phyloP scores from a whole-genome alignment of 1,284 basidiomycete genomes.

The Flammula alnicola region DNA sequence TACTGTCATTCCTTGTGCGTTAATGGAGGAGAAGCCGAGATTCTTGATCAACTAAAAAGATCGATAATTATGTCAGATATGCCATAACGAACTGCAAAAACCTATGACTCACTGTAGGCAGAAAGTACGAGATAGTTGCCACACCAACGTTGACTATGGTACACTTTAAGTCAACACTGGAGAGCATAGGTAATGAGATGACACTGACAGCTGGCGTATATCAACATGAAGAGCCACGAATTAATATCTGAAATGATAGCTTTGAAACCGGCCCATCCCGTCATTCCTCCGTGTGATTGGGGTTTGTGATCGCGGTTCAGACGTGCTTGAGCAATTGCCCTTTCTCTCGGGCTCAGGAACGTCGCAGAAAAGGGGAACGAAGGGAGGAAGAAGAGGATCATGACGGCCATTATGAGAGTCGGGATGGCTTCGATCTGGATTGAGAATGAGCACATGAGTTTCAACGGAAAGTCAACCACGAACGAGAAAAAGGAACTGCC shows the following conservation, averaged over 20 bases:
- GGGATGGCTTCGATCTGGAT: conserved; percentile 56
- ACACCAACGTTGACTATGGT: conserved; percentile 56
- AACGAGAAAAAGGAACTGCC: conserved; percentile 62
- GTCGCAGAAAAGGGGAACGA: conserved; percentile 46
- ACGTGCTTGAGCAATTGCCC: conserved; percentile 58
- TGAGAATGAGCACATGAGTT: neutral
- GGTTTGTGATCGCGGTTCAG: conserved; percentile 58
- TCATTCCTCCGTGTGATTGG: conserved; percentile 60
- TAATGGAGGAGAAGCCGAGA: conserved; percentile 57
- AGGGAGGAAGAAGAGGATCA: conserved; percentile 51
- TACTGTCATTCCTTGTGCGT: conserved; percentile 59
- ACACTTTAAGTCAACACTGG: conserved; percentile 5
- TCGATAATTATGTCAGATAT: neutral
- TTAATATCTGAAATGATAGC: conserved; percentile 51
- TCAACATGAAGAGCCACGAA: conserved; percentile 53
- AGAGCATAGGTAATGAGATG: neutral
- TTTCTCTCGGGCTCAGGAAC: conserved; percentile 47
- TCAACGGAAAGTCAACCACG: conserved; percentile 14
- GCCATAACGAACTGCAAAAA: neutral
- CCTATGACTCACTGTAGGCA: conserved; percentile 50
- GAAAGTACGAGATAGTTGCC: conserved; percentile 58
- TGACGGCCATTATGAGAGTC: conserved; percentile 50
- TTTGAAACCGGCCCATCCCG: conserved; percentile 57
- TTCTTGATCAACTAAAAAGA: conserved; percentile 49
- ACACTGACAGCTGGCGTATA: conserved; percentile 56